Evolutionary conservation across 2,329 filamentous ascomycete species (phyloP).

Genomic region (Penicillium sp.): DNA sequence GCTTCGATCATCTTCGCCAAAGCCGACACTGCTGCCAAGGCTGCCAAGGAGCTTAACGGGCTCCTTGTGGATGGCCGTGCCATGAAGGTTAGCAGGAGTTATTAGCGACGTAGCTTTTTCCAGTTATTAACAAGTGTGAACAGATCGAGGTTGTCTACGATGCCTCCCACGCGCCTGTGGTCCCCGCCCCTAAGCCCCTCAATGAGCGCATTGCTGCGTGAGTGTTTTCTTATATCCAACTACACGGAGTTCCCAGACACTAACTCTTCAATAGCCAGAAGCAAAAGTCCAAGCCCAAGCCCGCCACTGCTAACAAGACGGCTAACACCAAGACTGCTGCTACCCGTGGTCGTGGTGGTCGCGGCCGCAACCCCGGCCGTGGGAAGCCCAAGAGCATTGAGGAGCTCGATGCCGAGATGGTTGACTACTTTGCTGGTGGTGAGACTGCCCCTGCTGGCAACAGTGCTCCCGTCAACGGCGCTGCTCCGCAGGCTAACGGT

Average conservation of each 20-base stretch:
- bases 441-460: constrained; percentile 41
- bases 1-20: constrained; percentile 86
- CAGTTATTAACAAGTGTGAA: constrained; percentile 1
- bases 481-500: constrained; percentile 51
- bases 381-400: constrained; percentile 85
- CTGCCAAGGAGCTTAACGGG: constrained; percentile 80
- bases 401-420: constrained; percentile 97
- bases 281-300: constrained; percentile 77
- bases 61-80: constrained; percentile 85
- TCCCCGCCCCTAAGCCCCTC: constrained; percentile 70
- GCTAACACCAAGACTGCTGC: constrained; percentile 40
- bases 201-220: constrained; percentile 80
- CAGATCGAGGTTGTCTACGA: constrained; percentile 90
- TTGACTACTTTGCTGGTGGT: constrained; percentile 73
- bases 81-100: constrained; percentile 69
- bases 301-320: constrained; percentile 72
- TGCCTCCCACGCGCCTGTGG: constrained; percentile 67
- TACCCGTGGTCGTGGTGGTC: constrained; percentile 38
- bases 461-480: constrained; percentile 48
- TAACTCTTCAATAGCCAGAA: constrained; percentile 27
- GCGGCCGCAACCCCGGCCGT: constrained; percentile 61
- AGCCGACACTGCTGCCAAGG: constrained; percentile 78
- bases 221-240: constrained; percentile 20
- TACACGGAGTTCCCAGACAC: constrained; percentile 2
- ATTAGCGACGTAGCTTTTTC: constrained; percentile 12